phyloP scores from a whole-genome alignment of 345 rosid genomes.

The Abelmoschus esculentus region DNA sequence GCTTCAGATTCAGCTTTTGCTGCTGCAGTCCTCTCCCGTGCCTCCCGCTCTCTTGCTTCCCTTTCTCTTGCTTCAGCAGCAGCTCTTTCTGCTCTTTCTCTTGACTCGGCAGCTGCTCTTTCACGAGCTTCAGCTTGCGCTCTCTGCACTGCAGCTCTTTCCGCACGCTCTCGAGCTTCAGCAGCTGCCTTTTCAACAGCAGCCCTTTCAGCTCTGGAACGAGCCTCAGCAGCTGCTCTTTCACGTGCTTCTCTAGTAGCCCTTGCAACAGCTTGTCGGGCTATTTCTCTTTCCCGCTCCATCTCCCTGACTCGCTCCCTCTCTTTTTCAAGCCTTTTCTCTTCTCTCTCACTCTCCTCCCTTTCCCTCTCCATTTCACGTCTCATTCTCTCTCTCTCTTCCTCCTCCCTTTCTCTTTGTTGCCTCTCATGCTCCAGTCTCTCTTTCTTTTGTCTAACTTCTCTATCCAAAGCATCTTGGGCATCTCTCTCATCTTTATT shows the following conservation, averaged over 20 bases:
- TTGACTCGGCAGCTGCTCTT: conserved; percentile 82
- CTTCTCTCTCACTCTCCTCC: conserved; percentile 47
- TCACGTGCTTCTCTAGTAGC: too few relatives aligned
- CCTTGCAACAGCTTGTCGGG: too few relatives aligned
- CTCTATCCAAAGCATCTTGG: conserved; percentile 35
- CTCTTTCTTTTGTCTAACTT: conserved; percentile 27
- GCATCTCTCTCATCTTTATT: conserved; percentile 37
- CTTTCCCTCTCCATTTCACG: conserved; percentile 46
- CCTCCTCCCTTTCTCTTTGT: conserved; percentile 61
- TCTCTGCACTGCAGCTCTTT: conserved; percentile 50
- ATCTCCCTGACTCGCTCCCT: too few relatives aligned
- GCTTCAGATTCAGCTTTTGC: conserved; percentile 39
- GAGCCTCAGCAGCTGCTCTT: too few relatives aligned
- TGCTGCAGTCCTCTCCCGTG: conserved; percentile 53
- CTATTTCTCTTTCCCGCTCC: too few relatives aligned
- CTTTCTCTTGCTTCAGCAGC: conserved; percentile 23
- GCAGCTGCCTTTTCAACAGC: too few relatives aligned
- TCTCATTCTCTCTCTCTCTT: conserved; percentile 53
- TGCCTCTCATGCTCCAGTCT: conserved; percentile 56
- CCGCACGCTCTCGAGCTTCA: too few relatives aligned
- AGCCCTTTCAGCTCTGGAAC: too few relatives aligned
- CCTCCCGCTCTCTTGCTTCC: conserved; percentile 69
- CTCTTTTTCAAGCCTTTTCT: conserved; percentile 29
- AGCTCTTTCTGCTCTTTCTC: conserved; percentile 86
- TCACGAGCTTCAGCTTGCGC: conserved; percentile 96